phyloP scores from a whole-genome alignment of 2,329 filamentous ascomycete species.

The Cladophialophora immunda region DNA sequence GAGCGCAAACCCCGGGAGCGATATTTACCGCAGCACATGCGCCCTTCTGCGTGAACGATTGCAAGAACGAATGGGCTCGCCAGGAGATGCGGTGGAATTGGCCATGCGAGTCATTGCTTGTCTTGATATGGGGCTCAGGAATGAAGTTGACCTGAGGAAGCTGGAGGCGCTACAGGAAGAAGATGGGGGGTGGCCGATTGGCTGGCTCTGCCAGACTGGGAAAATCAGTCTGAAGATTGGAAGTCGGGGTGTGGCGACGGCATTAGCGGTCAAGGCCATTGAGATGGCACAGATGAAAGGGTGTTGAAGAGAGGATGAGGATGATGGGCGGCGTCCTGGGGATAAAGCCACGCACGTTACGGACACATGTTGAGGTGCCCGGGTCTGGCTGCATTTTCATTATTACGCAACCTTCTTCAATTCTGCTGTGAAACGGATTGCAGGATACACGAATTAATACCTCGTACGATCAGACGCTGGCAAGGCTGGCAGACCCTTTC shows the following conservation, averaged over 20 bases:
- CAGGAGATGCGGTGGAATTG: slow-evolving; percentile 17
- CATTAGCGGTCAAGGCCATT: slow-evolving; percentile 21
- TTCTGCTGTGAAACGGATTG: background rate
- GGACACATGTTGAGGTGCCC: background rate
- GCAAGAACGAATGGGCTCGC: slow-evolving; percentile 20
- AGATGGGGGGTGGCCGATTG: slow-evolving; percentile 24
- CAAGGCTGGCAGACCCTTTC: background rate
- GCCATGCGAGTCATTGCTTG: slow-evolving; percentile 21
- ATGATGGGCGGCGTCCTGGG: background rate
- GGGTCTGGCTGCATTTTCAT: background rate
- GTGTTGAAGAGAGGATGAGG: slow-evolving; percentile 1
- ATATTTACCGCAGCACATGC: slow-evolving; percentile 18
- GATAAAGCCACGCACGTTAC: background rate
- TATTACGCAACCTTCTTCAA: background rate
- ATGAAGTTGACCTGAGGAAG: slow-evolving; percentile 16
- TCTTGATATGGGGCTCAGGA: slow-evolving; percentile 20
- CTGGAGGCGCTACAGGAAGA: slow-evolving; percentile 14
- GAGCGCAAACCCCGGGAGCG: slow-evolving; percentile 17
- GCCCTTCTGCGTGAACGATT: slow-evolving; percentile 18
- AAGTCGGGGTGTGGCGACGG: slow-evolving; percentile 20
- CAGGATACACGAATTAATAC: background rate
- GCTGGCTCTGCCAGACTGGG: slow-evolving; percentile 24
- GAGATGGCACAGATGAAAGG: slow-evolving; percentile 14
- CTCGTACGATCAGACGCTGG: background rate
- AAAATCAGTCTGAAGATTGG: slow-evolving; percentile 24